Evolutionary conservation across 257 asterid species (phyloP).

Genomic region (Salvia miltiorrhiza): DNA sequence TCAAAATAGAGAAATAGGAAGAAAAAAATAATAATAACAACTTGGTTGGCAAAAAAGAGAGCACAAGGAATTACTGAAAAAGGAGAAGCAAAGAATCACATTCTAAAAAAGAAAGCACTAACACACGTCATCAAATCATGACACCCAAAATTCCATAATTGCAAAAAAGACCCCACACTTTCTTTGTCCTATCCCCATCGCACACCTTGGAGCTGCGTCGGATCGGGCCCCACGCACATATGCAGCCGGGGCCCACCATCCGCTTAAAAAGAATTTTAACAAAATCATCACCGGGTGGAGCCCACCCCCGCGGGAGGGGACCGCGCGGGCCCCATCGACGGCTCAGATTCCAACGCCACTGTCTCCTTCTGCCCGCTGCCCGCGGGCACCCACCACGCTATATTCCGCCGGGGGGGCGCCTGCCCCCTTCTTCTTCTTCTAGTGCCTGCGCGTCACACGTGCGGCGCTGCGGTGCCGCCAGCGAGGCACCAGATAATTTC

Average conservation of each 20-base stretch:
- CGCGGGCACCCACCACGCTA: constrained; percentile 48
- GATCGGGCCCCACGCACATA: constrained; percentile 39
- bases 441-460: constrained; percentile 37
- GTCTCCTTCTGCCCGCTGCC: constrained; percentile 44
- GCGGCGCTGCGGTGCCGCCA: constrained; percentile 32
- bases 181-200: constrained; percentile 35
- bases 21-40: background rate
- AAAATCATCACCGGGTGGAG: constrained; percentile 27
- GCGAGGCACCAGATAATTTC: constrained; percentile 34
- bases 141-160: constrained; percentile 24
- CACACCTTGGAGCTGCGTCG: constrained; percentile 58
- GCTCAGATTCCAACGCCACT: constrained; percentile 42
- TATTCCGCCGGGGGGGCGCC: constrained; percentile 26
- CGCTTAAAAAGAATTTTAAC: background rate
- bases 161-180: constrained; percentile 27
- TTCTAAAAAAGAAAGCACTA: background rate
- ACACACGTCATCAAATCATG: constrained; percentile 6
- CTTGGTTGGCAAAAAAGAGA: background rate
- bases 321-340: constrained; percentile 16
- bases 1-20: background rate
- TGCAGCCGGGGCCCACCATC: constrained; percentile 28
- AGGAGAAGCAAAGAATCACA: background rate
- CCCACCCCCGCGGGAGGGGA: constrained; percentile 13
- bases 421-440: too few species aligned
- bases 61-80: constrained; percentile 8